Base-by-base conservation (phyloP, 2,329 filamentous ascomycete genomes). In the Alternaria brassicae region DNA sequence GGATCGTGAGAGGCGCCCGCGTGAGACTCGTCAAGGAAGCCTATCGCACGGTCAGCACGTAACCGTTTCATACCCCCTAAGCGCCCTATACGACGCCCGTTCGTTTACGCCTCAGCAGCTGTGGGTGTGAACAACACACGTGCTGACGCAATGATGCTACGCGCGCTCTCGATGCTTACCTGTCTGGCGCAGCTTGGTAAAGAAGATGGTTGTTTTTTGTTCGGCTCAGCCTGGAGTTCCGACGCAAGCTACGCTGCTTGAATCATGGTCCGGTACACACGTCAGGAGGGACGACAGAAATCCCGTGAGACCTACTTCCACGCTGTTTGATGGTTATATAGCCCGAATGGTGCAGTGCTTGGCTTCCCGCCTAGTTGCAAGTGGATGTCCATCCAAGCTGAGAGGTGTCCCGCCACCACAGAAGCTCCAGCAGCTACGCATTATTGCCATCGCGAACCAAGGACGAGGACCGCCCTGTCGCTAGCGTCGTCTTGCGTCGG, bases 311-410 rank as follows among this genome's bases (percentile, higher is more conserved):
- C 39, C 9, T 23, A 30, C 39, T 23, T 44, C 54, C 12, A 44
- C 45, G 40, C 47, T 57, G 54, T 32, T 45, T 36, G 42, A 40
- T 25, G 40, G 39, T 58, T 41, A 50, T 56, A 56, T 45, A 45
- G 25, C 17, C 25, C 42, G 41, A 21, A 17, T 62, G 55, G 62
- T 65, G 53, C 50, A 45, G 45, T 62, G 61, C 72, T 70, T 72
- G 73, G 72, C 69, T 68, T 57, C 42, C 49, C 39, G 62, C 45
- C 60, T 58, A 62, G 61, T 58, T 53, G 63, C 61, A 62, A 48
- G 66, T 66, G 60, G 63, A 66, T 65, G 60, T 65, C 62, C 63
- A 66, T 66, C 60, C 61, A 58, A 76, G 72, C 73, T 76, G 74
- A 73, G 63, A 53, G 63, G 52, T 47, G 36, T 63, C 45, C 64